Evolutionary conservation across 805 yeast species (phyloP), one percentile per base, ranked within the genome.

Genomic region (Debaryomyces prosopidis): DNA sequence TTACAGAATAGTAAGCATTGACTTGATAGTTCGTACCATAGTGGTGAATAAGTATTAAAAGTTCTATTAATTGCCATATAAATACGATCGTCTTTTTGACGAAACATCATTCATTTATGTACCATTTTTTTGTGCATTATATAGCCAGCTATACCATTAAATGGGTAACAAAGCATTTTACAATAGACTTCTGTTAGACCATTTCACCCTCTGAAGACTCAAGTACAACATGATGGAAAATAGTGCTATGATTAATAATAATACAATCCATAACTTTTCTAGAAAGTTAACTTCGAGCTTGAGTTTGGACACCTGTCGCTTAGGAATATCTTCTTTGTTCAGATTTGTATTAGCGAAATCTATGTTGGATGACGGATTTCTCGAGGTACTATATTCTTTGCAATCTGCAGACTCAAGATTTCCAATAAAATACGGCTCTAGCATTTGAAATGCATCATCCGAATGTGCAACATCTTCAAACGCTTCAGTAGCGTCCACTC

Each of bases 401-500:
- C 52, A 54, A 17, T 63, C 58, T 2, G 41, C 15, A 18, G 52
- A 44, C 5, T 36, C 42, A n/a, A 66, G 40, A 16, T 65, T 65
- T 4, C 71, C 73, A 3, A 66, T 36, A 34, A 43, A 59, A 42
- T 59, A 64, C 2, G 70, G 68, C 3, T 43, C 53, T 6, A 68
- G 45, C 69, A 68, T 65, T 36, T 48, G 43, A 8, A 63, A 54
- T 1, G 73, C 71, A 51, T 59, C 63, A 39, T 64, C 63, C 6
- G 71, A 65, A 51, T 67, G 73, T 8, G 60, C 70, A 10, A 67
- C 73, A 48, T 67, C 73, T 39, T 80, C 81, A 59, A 85, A 85
- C 19, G 85, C 82, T 59, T 80, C 85, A 27, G 89, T 79, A 31
- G 88, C 87, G 61, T 85, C 90, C 4, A 66, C 71, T 3, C 94